These are phyloP conservation scores for Russula compacta DNA, from an alignment of 768 basidiomycete species.

Conservation along the genomic window DNA sequence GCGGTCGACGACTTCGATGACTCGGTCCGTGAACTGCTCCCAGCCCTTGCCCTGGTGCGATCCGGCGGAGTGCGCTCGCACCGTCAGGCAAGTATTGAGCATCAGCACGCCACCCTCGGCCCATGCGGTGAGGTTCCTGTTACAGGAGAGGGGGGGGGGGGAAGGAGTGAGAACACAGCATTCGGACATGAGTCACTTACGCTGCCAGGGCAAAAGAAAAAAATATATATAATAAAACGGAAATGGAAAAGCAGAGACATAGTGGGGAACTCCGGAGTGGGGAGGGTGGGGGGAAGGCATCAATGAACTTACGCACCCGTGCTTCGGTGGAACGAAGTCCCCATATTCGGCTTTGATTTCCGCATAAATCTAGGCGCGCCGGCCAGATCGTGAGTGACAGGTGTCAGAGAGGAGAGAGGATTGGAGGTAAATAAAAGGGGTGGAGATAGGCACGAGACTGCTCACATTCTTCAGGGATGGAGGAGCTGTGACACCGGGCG, in stretches of 20 bases:
- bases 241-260: neutral
- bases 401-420: neutral
- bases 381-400: slow-evolving; percentile 7
- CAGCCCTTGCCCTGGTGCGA: slow-evolving; percentile 85
- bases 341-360: slow-evolving; percentile 81
- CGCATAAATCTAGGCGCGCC: slow-evolving; percentile 59
- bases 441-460: slow-evolving; percentile 25
- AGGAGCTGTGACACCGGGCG: slow-evolving; percentile 60
- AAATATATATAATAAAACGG: neutral
- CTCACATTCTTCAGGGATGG: slow-evolving; percentile 74
- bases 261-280: neutral
- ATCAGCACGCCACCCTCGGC: slow-evolving; percentile 82
- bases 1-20: slow-evolving; percentile 67
- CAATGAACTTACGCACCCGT: slow-evolving; percentile 52
- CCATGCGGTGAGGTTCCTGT: slow-evolving; percentile 72
- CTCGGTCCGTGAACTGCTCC: slow-evolving; percentile 83
- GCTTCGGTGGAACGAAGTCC: slow-evolving; percentile 65
- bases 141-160: no score
- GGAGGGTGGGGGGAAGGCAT: neutral
- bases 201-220: neutral
- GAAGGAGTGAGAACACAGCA: neutral
- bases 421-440: neutral
- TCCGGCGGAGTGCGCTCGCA: slow-evolving; percentile 61
- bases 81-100: slow-evolving; percentile 89
- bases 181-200: neutral